A percentile compares a stretch with the other conserved stretches of the same genome.
Conservation (phyloP, 164 flowering plant species). For the Magnolia officinalis region DNA sequence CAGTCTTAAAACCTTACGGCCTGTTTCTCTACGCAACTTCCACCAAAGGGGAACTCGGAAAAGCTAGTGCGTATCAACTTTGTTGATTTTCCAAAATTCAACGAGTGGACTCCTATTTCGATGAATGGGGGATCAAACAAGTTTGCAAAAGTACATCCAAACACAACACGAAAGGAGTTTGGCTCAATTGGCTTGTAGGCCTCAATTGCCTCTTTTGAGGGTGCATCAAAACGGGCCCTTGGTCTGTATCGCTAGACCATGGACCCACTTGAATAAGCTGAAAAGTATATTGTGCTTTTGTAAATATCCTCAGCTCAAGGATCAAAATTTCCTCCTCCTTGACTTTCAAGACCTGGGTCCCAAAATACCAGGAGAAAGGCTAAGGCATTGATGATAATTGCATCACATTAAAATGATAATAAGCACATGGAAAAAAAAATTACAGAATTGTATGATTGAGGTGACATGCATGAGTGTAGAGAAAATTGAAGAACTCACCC, state of each 20-base stretch:
- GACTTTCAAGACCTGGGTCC: not conserved
- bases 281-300: not conserved
- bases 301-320: not conserved
- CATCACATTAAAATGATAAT: not conserved
- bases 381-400: not conserved
- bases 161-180: no score
- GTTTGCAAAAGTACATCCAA: no score
- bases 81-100: no score
- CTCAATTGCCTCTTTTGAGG: no score
- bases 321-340: not conserved
- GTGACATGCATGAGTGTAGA: not conserved
- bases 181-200: no score
- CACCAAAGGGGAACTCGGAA: no score
- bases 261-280: not conserved
- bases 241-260: not conserved
- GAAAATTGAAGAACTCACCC: conserved; percentile 34
- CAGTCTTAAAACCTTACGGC: no score
- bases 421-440: not conserved
- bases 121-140: no score
- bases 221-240: no score
- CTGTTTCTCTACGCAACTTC: no score
- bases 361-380: not conserved
- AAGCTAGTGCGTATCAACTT: no score
- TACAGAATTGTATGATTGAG: not conserved
- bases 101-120: no score